phyloP scores from a whole-genome alignment of 1,284 basidiomycete species.

The Heterobasidion irregulare region DNA sequence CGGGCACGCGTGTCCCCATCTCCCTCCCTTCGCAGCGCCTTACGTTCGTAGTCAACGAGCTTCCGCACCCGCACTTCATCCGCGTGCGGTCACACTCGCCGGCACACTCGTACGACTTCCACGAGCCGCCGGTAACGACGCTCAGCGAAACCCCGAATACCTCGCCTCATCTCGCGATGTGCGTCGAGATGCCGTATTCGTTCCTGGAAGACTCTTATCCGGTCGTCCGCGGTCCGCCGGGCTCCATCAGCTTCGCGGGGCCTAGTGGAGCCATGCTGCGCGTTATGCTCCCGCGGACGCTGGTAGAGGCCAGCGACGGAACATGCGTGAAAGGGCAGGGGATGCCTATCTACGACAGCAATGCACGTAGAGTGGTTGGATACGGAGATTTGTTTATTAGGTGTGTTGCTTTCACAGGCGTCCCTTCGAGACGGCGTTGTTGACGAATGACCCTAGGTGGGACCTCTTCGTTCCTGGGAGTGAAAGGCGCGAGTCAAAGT shows the following conservation, averaged over 20 bases:
- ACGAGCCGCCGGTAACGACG: not conserved
- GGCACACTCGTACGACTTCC: not conserved
- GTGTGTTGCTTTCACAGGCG: conserved; percentile 31
- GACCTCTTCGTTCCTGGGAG: conserved; percentile 4
- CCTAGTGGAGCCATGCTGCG: conserved; percentile 63
- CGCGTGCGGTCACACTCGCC: conserved; percentile 41
- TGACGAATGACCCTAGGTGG: not conserved
- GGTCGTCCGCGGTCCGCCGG: conserved; percentile 23
- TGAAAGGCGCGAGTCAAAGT: not conserved
- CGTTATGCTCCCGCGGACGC: conserved; percentile 55
- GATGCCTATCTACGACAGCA: conserved; percentile 68
- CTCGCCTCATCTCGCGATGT: conserved; percentile 38
- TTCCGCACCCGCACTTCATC: conserved; percentile 60
- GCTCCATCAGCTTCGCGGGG: conserved; percentile 50
- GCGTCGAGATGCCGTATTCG: conserved; percentile 59
- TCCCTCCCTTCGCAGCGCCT: conserved; percentile 67
- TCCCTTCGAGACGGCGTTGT: not conserved
- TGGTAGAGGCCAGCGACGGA: conserved; percentile 59
- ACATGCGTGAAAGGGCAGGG: conserved; percentile 66
- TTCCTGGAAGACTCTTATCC: not conserved
- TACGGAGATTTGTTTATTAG: conserved; percentile 75
- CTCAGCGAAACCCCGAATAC: not conserved
- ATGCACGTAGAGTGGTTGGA: conserved; percentile 41
- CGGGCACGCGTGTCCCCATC: conserved; percentile 72
- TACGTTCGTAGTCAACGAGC: conserved; percentile 74